These are phyloP conservation scores for Scheffersomyces coipomensis DNA, from an alignment of 805 yeast species.

Conservation along the genomic window DNA sequence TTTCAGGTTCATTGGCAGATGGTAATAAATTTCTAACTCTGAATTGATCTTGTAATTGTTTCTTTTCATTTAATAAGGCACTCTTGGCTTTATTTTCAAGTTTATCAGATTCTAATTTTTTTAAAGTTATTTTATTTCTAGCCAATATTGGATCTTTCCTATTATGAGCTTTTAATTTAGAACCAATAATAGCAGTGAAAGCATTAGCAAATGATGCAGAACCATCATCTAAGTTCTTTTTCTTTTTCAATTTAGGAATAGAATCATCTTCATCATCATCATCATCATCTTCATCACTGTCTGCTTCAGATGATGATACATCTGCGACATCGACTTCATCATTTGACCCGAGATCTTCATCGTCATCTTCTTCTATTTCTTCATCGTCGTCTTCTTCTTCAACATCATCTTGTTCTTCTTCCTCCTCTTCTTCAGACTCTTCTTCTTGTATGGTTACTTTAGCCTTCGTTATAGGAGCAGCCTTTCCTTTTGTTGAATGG, in stretches of 20 bases:
- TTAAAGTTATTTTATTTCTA: conserved; percentile 67
- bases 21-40: conserved; percentile 72
- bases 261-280: conserved; percentile 33
- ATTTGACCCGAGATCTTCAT: conserved; percentile 15
- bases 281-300: conserved; percentile 6
- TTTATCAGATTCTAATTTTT: conserved; percentile 75
- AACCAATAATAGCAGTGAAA: conserved; percentile 76
- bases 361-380: conserved; percentile 11
- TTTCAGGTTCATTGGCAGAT: conserved; percentile 50
- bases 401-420: conserved; percentile 15
- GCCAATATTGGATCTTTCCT: conserved; percentile 89
- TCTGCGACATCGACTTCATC: conserved; percentile 27
- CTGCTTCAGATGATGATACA: conserved; percentile 7
- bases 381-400: conserved; percentile 14
- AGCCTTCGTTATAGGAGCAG: neutral
- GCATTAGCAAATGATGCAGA: conserved; percentile 78
- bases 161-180: conserved; percentile 85
- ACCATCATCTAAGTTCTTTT: conserved; percentile 64
- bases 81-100: conserved; percentile 82
- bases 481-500: conserved; percentile 7
- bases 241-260: conserved; percentile 51
- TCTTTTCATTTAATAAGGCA: conserved; percentile 69
- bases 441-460: conserved; percentile 1
- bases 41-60: conserved; percentile 59
- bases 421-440: conserved; percentile 7